phyloP scores from a whole-genome alignment of 371 early-diverging fungal genomes.

The Syncephalastrum contaminatum region DNA sequence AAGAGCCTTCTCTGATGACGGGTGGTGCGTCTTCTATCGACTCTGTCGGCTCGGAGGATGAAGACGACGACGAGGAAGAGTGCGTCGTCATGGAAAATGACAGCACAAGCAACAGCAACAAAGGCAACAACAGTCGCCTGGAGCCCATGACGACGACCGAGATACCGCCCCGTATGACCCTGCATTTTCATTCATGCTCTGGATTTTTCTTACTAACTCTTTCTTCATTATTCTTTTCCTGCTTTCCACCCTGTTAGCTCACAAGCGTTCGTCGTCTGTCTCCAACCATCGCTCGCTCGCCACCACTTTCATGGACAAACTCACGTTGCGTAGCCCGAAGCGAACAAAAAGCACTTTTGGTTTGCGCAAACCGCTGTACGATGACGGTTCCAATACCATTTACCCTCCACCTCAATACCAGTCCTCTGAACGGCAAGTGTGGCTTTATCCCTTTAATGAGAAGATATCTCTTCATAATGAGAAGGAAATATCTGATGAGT shows the following conservation, averaged over 20 bases:
- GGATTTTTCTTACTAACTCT: background rate
- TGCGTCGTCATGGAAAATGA: background rate
- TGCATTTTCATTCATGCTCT: constrained; percentile 1
- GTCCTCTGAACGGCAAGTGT: constrained; percentile 8
- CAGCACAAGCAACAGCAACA: background rate
- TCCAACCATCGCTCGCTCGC: constrained; percentile 3
- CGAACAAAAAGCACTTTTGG: constrained; percentile 12
- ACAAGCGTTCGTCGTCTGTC: constrained; percentile 12
- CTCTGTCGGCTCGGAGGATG: constrained; percentile 15
- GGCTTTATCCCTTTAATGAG: background rate
- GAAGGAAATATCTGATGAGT: background rate
- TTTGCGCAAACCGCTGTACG: constrained; percentile 9
- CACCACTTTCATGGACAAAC: background rate
- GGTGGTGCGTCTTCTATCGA: constrained; percentile 15
- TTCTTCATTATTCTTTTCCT: background rate
- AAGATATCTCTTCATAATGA: too few species aligned
- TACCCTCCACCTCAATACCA: constrained; percentile 17
- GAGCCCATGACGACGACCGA: background rate
- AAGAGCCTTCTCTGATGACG: background rate
- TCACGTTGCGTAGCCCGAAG: constrained; percentile 9
- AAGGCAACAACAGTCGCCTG: background rate
- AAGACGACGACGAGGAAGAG: background rate
- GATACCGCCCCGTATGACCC: background rate
- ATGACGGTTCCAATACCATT: constrained; percentile 9
- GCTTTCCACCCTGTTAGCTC: constrained; percentile 5